A percentile compares a stretch with the other conserved stretches of the same genome.
Evolutionary conservation across 2,329 filamentous ascomycete genomes (phyloP).

Genomic region (Lojkania enalia): DNA sequence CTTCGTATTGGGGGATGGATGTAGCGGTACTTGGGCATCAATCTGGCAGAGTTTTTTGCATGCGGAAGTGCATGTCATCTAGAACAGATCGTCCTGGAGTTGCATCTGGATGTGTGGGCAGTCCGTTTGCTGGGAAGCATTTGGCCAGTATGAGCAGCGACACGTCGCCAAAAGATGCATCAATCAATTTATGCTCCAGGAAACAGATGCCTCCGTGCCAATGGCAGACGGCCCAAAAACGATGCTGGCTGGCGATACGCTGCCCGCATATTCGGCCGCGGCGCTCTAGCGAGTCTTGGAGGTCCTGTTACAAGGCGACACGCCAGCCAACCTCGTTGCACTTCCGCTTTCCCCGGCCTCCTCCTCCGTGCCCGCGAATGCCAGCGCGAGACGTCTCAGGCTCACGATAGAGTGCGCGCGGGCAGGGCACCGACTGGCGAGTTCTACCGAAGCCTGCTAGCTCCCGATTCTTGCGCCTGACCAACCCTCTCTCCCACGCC

Average conservation of each 20-base stretch:
- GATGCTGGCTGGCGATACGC: slow-evolving; percentile 33
- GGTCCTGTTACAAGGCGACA: slow-evolving; percentile 37
- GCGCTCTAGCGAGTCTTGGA: slow-evolving; percentile 11
- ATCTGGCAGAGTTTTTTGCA: slow-evolving; percentile 16
- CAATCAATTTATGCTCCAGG: slow-evolving; percentile 9
- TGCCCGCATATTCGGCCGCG: slow-evolving; percentile 37
- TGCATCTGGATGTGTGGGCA: slow-evolving; percentile 31
- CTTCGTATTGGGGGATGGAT: neutral
- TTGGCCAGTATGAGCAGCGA: slow-evolving; percentile 33
- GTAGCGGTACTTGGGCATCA: slow-evolving; percentile 30
- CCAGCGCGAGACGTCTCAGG: slow-evolving; percentile 34
- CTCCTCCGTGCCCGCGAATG: slow-evolving; percentile 25
- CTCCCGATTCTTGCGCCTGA: slow-evolving; percentile 19
- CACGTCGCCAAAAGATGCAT: slow-evolving; percentile 37
- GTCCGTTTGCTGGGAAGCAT: slow-evolving; percentile 17
- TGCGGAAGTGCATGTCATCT: slow-evolving; percentile 15
- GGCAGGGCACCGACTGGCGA: slow-evolving; percentile 30
- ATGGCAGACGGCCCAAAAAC: slow-evolving; percentile 6
- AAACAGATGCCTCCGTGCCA: slow-evolving; percentile 10
- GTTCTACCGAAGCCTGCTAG: slow-evolving; percentile 7
- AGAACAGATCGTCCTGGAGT: slow-evolving; percentile 25
- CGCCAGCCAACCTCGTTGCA: slow-evolving; percentile 26
- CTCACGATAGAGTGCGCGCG: slow-evolving; percentile 29
- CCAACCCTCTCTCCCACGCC: slow-evolving; percentile 16
- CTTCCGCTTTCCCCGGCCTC: slow-evolving; percentile 29